phyloP scores from a whole-genome alignment of 768 basidiomycete genomes.

The Scleroderma citrinum region DNA sequence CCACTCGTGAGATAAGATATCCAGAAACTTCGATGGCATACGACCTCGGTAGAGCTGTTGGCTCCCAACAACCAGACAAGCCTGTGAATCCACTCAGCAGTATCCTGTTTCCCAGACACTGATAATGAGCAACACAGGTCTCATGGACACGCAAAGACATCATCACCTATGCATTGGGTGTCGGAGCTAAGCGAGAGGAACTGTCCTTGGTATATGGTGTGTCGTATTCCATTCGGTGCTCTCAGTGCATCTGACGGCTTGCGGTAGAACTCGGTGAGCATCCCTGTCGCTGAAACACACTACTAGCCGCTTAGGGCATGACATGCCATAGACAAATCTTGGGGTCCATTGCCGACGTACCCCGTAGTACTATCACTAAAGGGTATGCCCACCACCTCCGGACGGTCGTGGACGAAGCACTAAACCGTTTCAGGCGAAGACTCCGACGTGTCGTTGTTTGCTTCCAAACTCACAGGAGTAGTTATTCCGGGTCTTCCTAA shows the following conservation, averaged over 20 bases:
- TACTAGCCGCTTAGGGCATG: too few relatives aligned
- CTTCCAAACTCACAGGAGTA: constrained; percentile 34
- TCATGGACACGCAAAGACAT: constrained; percentile 83
- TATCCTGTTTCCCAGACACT: background rate
- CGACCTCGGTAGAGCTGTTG: constrained; percentile 65
- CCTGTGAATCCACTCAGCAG: constrained; percentile 37
- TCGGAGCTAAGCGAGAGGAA: constrained; percentile 77
- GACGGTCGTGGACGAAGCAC: background rate
- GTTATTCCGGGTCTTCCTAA: constrained; percentile 62
- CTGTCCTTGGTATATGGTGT: constrained; percentile 66
- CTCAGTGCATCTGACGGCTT: background rate
- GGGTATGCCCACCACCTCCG: constrained; percentile 29
- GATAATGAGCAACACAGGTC: constrained; percentile 40
- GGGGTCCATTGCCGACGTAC: constrained; percentile 78
- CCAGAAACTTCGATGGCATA: constrained; percentile 34
- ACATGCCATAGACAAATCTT: constrained; percentile 47
- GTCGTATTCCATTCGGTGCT: constrained; percentile 7
- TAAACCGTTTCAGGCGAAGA: constrained; percentile 36
- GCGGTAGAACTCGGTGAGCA: constrained; percentile 46
- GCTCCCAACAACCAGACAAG: constrained; percentile 44
- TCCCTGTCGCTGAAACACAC: background rate
- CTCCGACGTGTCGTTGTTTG: constrained; percentile 67
- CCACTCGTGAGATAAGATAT: too few relatives aligned
- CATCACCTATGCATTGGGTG: constrained; percentile 70
- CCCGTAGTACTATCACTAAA: constrained; percentile 76